Evolutionary conservation across 176 grass and related monocot species (phyloP).

Genomic region (Hordeum marinum): DNA sequence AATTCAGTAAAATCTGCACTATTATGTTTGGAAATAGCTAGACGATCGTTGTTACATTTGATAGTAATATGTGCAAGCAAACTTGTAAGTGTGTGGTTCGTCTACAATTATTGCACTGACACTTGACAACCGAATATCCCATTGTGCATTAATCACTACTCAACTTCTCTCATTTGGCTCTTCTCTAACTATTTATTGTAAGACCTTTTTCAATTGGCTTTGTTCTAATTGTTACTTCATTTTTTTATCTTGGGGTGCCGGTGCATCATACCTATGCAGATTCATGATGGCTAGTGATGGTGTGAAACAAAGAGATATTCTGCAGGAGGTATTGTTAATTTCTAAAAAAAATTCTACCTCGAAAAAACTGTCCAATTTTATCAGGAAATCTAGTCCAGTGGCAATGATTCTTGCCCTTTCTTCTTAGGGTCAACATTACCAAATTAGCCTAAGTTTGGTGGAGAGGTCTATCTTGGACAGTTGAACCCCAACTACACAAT

Average conservation of each 20-base stretch:
- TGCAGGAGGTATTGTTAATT: constrained; percentile 48
- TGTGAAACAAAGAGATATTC: constrained; percentile 69
- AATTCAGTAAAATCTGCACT: not conserved
- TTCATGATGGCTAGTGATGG: constrained; percentile 97
- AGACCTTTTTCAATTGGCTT: not conserved
- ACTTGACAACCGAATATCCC: not conserved
- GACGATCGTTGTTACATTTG: not conserved
- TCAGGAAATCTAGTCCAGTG: constrained; percentile 1
- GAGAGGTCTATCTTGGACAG: not conserved
- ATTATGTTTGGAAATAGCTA: not conserved
- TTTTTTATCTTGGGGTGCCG: not conserved
- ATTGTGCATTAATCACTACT: not conserved
- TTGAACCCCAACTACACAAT: not conserved
- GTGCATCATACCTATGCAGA: constrained; percentile 44
- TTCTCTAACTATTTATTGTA: not conserved
- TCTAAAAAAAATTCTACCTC: not conserved
- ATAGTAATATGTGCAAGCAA: not conserved
- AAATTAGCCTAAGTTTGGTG: not conserved
- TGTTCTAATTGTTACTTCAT: not conserved
- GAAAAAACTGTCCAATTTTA: not conserved
- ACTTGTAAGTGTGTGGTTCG: not conserved
- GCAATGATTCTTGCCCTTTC: not conserved
- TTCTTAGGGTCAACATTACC: not conserved
- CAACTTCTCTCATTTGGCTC: not conserved
- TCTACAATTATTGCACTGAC: not conserved